phyloP scores from a whole-genome alignment of 2,329 filamentous ascomycete species.

The Colletotrichum sp. region DNA sequence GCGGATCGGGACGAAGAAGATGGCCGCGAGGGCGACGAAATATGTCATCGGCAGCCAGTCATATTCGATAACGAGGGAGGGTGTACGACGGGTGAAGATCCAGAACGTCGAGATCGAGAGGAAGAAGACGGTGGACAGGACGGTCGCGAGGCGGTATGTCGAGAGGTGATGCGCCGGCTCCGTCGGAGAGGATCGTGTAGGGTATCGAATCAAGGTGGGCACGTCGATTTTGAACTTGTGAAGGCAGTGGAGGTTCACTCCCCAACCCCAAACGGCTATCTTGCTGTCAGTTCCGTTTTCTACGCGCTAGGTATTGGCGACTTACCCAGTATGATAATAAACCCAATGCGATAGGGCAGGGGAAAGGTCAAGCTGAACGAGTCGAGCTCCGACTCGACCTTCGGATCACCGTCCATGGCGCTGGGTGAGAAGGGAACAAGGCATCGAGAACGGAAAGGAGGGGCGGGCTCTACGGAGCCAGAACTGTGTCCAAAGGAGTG shows the following conservation, averaged over 20 bases:
- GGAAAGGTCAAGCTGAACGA: slow-evolving; percentile 87
- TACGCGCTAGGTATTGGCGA: neutral
- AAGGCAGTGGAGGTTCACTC: slow-evolving; percentile 87
- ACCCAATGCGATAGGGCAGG: slow-evolving; percentile 85
- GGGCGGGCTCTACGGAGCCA: slow-evolving; percentile 6
- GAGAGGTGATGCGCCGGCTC: slow-evolving; percentile 80
- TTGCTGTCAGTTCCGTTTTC: neutral
- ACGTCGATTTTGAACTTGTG: slow-evolving; percentile 83
- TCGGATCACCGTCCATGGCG: slow-evolving; percentile 75
- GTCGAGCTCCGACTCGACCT: slow-evolving; percentile 76
- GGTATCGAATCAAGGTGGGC: slow-evolving; percentile 85
- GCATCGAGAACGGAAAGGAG: slow-evolving; percentile 13
- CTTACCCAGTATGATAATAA: slow-evolving; percentile 84
- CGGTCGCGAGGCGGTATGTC: slow-evolving; percentile 82
- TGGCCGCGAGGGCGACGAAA: slow-evolving; percentile 72
- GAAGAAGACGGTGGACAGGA: slow-evolving; percentile 74
- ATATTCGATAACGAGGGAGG: slow-evolving; percentile 74
- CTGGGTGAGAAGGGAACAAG: slow-evolving; percentile 22
- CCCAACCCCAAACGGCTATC: slow-evolving; percentile 93
- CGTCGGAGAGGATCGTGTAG: slow-evolving; percentile 70
- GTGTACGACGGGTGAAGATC: slow-evolving; percentile 74
- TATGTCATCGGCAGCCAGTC: slow-evolving; percentile 88
- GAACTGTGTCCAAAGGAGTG: slow-evolving; percentile 1
- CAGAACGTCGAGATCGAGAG: slow-evolving; percentile 84
- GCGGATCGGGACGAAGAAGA: slow-evolving; percentile 77